Evolutionary conservation across 2,329 filamentous ascomycete genomes (phyloP).

Genomic region (Hymenoscyphus linearis): DNA sequence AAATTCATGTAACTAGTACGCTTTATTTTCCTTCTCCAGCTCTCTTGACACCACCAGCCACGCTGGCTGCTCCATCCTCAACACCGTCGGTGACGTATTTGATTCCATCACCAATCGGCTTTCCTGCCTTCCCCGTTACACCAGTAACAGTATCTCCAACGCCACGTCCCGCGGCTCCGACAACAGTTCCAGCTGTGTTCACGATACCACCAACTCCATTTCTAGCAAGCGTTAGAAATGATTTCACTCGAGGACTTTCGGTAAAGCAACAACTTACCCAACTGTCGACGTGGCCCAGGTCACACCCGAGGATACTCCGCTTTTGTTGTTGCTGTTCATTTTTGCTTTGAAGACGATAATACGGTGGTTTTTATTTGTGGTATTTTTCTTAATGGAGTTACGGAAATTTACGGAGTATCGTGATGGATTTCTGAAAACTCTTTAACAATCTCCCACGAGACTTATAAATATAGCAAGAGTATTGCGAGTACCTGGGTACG

Average conservation of each 20-base stretch:
- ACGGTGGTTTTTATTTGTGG: background rate
- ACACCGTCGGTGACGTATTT: constrained; percentile 23
- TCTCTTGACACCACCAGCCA: constrained; percentile 23
- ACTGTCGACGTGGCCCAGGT: constrained; percentile 14
- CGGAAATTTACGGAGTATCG: background rate
- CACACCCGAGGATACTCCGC: constrained; percentile 8
- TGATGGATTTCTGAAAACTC: background rate
- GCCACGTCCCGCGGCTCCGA: constrained; percentile 23
- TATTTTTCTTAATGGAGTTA: background rate
- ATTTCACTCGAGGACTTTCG: background rate
- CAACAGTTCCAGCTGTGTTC: constrained; percentile 22
- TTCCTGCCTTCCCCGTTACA: constrained; percentile 21
- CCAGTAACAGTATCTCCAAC: constrained; percentile 24
- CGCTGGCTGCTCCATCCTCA: constrained; percentile 20
- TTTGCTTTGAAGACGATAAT: background rate
- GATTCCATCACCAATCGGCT: constrained; percentile 24
- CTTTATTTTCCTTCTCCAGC: constrained; percentile 22
- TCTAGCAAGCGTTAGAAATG: constrained; percentile 1
- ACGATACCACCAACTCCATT: constrained; percentile 19
- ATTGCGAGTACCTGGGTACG: no score
- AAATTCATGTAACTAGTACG: background rate
- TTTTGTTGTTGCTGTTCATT: constrained; percentile 6
- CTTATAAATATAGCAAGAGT: background rate
- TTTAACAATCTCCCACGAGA: background rate
- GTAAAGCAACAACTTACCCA: constrained; percentile 6